Evolutionary conservation across 371 early-diverging fungal genomes (phyloP), one percentile per base, ranked within the genome.

Genomic region (Parasitella parasitica): DNA sequence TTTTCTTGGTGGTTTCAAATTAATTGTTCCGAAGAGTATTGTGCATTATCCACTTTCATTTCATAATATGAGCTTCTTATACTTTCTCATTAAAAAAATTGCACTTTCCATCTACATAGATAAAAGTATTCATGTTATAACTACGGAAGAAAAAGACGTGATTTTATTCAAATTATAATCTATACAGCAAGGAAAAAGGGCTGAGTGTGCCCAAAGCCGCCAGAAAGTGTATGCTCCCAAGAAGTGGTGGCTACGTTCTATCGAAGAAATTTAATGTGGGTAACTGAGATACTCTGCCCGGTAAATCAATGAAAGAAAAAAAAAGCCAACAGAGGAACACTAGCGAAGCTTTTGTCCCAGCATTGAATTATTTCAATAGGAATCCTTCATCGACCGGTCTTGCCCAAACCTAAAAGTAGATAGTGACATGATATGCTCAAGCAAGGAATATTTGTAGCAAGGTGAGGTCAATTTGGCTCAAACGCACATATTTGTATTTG

Each of bases 311-410:
- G 36, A 54, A 60, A 39, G 55, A 52, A 62, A 39, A 62, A 52
- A 62, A 62, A 62, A 50, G 55, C 50, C 28, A 62, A 62, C 50
- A 55, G 50, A 62, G 56, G 48, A 27, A 55, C 55, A 55, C 38
- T 16, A 28, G 53, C 32, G 55, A 55, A 55, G 24, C 28, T 62
- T 55, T 49, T 62, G 26, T 28, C 62, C 48, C 37, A 55, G 28
- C 56, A 55, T 50, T 61, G 16, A 54, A 54, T 22, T 34, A 15
- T n/a, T 54, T 61, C 34, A 54, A 61, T 54, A 43, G 20, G 13
- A 53, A 61, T n/a, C 54, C 54, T 53, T 52, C 53, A 35, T 53
- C 54, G 35, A 61, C 61, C 30, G 30, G 30, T 30, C 30, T 30
- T 30, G 30, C 30, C 30, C 30, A 30, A 30, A 30, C 30, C 30